Conservation (phyloP, 2,329 filamentous ascomycete species). For the Curvularia eragrostidis region DNA sequence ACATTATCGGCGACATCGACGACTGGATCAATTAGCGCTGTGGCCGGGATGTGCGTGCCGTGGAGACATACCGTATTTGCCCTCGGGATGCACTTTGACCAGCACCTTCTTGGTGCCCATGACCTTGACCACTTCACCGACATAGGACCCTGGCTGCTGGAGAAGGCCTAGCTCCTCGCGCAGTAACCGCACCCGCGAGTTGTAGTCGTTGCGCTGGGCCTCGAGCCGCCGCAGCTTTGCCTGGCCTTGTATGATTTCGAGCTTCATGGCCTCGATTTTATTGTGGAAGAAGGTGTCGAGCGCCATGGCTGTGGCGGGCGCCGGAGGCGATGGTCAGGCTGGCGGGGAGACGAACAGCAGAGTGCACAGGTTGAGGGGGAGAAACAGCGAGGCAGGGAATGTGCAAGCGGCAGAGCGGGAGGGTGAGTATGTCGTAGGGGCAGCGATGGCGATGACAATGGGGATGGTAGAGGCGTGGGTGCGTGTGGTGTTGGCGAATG, state of each 20-base stretch:
- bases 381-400: neutral
- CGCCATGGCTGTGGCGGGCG: conserved; percentile 74
- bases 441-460: conserved; percentile 13
- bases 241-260: conserved; percentile 99
- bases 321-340: conserved; percentile 19
- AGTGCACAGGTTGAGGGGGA: neutral
- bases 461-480: conserved; percentile 2
- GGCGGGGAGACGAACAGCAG: neutral
- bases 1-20: conserved; percentile 95
- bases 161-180: conserved; percentile 94
- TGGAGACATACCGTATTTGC: conserved; percentile 86
- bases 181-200: conserved; percentile 92
- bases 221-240: conserved; percentile 92
- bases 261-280: conserved; percentile 99
- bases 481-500: neutral
- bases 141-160: conserved; percentile 97
- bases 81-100: conserved; percentile 98
- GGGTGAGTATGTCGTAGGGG: neutral
- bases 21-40: conserved; percentile 62
- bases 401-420: neutral
- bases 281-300: conserved; percentile 99
- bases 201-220: conserved; percentile 99
- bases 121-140: conserved; percentile 99
- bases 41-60: neutral
- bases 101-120: conserved; percentile 99